Percentiles rank a stretch among this genome's conserved stretches.
These are phyloP conservation scores for Pistacia integerrima DNA, from an alignment of 345 rosid species.

Conservation along the genomic window DNA sequence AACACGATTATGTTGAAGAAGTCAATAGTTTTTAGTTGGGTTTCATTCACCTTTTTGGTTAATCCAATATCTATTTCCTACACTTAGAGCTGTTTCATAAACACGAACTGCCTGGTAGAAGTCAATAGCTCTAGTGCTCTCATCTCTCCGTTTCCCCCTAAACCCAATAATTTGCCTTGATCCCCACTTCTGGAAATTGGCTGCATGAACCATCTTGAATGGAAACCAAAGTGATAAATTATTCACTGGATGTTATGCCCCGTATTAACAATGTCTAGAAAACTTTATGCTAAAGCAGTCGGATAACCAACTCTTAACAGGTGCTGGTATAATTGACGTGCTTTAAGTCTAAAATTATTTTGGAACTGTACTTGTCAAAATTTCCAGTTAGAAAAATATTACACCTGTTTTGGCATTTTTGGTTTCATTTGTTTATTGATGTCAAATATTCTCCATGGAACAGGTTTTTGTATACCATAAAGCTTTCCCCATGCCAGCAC, in stretches of 20 bases:
- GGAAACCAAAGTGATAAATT: neutral
- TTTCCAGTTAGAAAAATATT: neutral
- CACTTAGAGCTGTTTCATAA: neutral
- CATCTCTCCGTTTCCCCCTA: too few species aligned
- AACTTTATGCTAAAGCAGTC: neutral
- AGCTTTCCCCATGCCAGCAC: slow-evolving; percentile 95
- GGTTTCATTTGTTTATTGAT: neutral
- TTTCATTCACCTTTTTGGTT: neutral
- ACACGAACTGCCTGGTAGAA: neutral
- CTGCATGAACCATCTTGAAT: neutral
- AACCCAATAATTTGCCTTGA: neutral
- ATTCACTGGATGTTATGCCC: neutral
- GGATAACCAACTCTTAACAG: neutral
- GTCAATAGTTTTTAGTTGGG: neutral
- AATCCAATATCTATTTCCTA: neutral
- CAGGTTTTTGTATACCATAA: slow-evolving; percentile 94
- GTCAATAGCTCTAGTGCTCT: neutral
- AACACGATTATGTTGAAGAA: neutral
- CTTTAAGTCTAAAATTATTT: neutral
- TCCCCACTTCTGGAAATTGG: neutral
- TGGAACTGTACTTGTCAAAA: neutral
- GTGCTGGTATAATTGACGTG: neutral
- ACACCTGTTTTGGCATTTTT: neutral
- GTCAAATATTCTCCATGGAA: slow-evolving; percentile 3
- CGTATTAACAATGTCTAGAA: neutral